A percentile compares a stretch with the other conserved stretches of the same genome.
Conservation (phyloP, 495 filamentous ascomycete species). For the Tuber magnatum region DNA sequence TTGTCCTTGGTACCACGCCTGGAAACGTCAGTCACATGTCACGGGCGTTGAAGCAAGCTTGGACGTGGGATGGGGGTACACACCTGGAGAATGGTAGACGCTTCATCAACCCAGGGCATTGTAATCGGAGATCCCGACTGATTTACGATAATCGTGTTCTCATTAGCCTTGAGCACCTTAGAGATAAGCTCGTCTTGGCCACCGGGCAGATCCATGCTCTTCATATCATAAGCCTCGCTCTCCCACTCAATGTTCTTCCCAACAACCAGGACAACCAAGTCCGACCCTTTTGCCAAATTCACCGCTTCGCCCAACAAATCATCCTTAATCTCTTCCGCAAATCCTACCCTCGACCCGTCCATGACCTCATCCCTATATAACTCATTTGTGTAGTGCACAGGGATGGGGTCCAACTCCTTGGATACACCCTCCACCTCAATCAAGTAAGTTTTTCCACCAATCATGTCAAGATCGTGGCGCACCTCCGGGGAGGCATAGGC, state of each 20-base stretch:
- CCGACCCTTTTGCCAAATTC: constrained; percentile 54
- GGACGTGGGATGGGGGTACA: not conserved
- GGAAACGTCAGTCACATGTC: constrained; percentile 24
- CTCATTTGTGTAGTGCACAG: constrained; percentile 40
- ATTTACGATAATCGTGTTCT: constrained; percentile 59
- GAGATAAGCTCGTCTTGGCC: constrained; percentile 55
- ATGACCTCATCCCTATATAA: constrained; percentile 40
- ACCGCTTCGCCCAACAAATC: constrained; percentile 54
- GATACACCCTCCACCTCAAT: constrained; percentile 37
- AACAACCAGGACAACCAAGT: constrained; percentile 62
- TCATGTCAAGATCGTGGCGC: constrained; percentile 36
- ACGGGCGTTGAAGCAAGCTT: constrained; percentile 7
- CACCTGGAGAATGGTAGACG: constrained; percentile 47
- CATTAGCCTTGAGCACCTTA: constrained; percentile 53
- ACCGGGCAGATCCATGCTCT: constrained; percentile 59
- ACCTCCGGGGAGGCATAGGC: constrained; percentile 40
- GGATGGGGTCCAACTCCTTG: constrained; percentile 38
- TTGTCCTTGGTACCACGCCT: constrained; percentile 62
- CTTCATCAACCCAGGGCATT: constrained; percentile 60
- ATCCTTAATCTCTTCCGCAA: constrained; percentile 41
- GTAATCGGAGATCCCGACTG: constrained; percentile 65
- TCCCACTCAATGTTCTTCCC: constrained; percentile 69
- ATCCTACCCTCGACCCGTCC: constrained; percentile 40
- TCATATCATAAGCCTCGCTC: constrained; percentile 63
- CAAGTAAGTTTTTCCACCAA: constrained; percentile 34